Percentiles rank a stretch among this genome's conserved stretches.
Evolutionary conservation across 2,329 filamentous ascomycete species (phyloP).

Genomic region (Zasmidium angulare): DNA sequence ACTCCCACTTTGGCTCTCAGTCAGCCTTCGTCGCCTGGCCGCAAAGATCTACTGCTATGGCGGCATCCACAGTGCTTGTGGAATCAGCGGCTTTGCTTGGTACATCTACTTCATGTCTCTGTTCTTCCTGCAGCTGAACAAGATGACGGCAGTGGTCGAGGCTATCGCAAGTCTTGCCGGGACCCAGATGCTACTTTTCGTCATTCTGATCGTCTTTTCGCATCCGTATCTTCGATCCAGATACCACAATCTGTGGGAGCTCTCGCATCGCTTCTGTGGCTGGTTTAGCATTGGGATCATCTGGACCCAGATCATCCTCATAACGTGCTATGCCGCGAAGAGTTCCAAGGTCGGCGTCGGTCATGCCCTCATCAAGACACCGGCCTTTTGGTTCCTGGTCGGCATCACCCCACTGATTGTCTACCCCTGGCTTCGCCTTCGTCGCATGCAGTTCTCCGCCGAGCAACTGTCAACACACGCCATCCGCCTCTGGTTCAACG

Average conservation of each 20-base stretch:
- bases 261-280: constrained; percentile 70
- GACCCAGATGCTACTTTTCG: constrained; percentile 58
- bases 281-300: constrained; percentile 67
- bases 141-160: constrained; percentile 17
- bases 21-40: constrained; percentile 36
- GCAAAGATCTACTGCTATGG: constrained; percentile 45
- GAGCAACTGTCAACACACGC: constrained; percentile 72
- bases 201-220: constrained; percentile 61
- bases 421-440: constrained; percentile 71
- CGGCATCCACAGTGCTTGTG: constrained; percentile 41
- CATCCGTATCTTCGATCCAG: constrained; percentile 63
- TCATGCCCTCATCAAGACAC: constrained; percentile 45
- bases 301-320: constrained; percentile 59
- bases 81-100: constrained; percentile 43
- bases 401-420: constrained; percentile 64
- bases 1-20: constrained; percentile 36
- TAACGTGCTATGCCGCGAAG: constrained; percentile 24
- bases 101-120: constrained; percentile 42
- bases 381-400: constrained; percentile 67
- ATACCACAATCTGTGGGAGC: constrained; percentile 69
- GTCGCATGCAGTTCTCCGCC: constrained; percentile 64
- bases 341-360: constrained; percentile 33
- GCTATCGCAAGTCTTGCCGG: constrained; percentile 43
- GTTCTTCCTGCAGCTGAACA: constrained; percentile 22
- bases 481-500: constrained; percentile 67